A percentile compares a stretch with the other conserved stretches of the same genome.
Conservation (phyloP, 495 filamentous ascomycete genomes). For the Penicillium egyptiacum region DNA sequence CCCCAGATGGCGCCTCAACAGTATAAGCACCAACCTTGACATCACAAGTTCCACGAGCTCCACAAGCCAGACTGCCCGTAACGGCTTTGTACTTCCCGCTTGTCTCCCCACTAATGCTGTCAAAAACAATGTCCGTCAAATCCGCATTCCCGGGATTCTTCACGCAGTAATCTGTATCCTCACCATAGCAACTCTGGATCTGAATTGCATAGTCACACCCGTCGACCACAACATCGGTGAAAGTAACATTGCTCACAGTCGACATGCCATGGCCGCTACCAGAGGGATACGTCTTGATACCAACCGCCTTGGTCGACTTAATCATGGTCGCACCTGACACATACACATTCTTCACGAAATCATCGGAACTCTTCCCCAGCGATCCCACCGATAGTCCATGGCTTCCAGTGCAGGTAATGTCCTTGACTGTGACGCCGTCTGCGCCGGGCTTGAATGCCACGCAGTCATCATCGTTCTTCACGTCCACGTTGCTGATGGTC, state of each 20-base stretch:
- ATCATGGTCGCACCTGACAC: conserved; percentile 42
- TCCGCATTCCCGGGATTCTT: conserved; percentile 36
- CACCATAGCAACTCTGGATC: conserved; percentile 49
- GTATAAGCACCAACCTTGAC: conserved; percentile 34
- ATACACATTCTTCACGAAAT: conserved; percentile 42
- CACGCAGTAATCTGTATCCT: conserved; percentile 41
- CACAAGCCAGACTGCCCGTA: conserved; percentile 42
- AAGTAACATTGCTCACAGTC: conserved; percentile 46
- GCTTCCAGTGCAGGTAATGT: conserved; percentile 42
- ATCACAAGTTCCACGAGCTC: conserved; percentile 39
- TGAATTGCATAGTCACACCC: conserved; percentile 49
- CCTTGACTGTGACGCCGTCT: conserved; percentile 37
- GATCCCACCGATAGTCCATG: conserved; percentile 46
- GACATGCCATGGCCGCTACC: conserved; percentile 36
- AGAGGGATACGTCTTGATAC: conserved; percentile 46
- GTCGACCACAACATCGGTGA: conserved; percentile 35
- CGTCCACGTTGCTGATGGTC: conserved; percentile 31
- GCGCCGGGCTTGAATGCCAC: conserved; percentile 47
- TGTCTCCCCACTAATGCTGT: conserved; percentile 42
- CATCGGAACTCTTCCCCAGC: conserved; percentile 31
- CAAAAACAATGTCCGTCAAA: conserved; percentile 37
- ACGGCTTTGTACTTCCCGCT: conserved; percentile 40
- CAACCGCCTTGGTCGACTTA: conserved; percentile 43
- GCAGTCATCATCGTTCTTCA: conserved; percentile 50
- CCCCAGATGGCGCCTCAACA: conserved; percentile 37